Evolutionary conservation across 2,329 filamentous ascomycete genomes (phyloP).

Genomic region (Proliferodiscus dingleyae): DNA sequence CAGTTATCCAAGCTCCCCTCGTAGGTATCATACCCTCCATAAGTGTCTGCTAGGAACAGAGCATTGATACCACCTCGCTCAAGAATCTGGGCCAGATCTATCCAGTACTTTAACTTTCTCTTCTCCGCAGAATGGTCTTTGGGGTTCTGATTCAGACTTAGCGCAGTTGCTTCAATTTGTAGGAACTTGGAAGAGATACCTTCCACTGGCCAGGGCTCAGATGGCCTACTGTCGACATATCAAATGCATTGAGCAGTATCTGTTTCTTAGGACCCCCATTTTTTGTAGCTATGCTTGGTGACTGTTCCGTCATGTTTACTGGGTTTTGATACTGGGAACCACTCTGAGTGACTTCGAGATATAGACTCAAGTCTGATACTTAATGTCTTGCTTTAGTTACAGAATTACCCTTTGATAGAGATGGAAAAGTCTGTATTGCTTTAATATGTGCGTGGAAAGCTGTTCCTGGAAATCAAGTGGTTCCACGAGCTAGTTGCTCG

Average conservation of each 20-base stretch:
- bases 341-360: background rate
- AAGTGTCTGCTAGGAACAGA: slow-evolving; percentile 56
- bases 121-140: slow-evolving; percentile 57
- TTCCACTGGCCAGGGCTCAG: slow-evolving; percentile 65
- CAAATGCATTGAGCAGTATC: slow-evolving; percentile 60
- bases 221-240: slow-evolving; percentile 62
- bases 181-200: slow-evolving; percentile 34
- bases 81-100: slow-evolving; percentile 56
- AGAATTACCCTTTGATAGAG: background rate
- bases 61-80: slow-evolving; percentile 60
- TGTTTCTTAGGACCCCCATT: slow-evolving; percentile 39
- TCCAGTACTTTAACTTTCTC: slow-evolving; percentile 57
- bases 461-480: background rate
- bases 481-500: too few relatives aligned
- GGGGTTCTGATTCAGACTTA: slow-evolving; percentile 43
- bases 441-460: background rate
- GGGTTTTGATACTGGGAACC: background rate
- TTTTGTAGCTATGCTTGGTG: background rate
- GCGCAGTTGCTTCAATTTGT: background rate
- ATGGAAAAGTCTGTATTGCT: background rate
- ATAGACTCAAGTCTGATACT: background rate
- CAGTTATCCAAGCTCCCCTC: slow-evolving; percentile 51
- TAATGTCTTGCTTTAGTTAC: background rate
- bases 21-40: slow-evolving; percentile 64
- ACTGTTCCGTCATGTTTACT: background rate